phyloP scores from a whole-genome alignment of 192 early-diverging fungal species.

The Thamnidium elegans region DNA sequence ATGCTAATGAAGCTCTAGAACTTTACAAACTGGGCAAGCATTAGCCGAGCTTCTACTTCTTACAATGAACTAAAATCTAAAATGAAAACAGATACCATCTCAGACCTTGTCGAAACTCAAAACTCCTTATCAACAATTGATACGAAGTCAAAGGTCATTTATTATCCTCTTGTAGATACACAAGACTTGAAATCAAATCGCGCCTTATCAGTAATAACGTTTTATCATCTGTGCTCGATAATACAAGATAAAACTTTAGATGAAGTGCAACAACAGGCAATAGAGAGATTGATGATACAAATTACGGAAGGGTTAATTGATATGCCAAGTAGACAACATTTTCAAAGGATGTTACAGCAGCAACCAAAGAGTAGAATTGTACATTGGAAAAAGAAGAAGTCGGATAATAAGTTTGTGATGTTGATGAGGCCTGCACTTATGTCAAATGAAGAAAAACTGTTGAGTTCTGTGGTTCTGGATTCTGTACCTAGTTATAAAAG shows the following conservation, averaged over 20 bases:
- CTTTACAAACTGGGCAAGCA: conserved; percentile 7
- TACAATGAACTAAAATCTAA: conserved; percentile 1
- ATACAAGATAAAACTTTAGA: background rate
- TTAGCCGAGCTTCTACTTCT: background rate
- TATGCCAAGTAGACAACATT: background rate
- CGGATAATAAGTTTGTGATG: background rate
- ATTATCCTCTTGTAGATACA: conserved; percentile 9
- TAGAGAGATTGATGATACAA: conserved; percentile 11
- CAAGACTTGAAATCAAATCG: background rate
- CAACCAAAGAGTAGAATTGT: conserved; percentile 4
- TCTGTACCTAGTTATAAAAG: background rate
- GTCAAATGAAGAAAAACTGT: background rate
- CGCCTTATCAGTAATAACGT: background rate
- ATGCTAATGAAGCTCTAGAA: background rate
- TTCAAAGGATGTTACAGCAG: background rate
- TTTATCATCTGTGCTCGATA: background rate
- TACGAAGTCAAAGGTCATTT: background rate
- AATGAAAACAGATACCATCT: background rate
- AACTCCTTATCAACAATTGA: background rate
- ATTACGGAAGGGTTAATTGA: conserved; percentile 15
- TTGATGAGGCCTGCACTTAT: conserved; percentile 4
- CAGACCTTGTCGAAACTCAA: background rate
- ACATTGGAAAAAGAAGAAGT: conserved; percentile 11
- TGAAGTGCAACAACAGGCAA: background rate
- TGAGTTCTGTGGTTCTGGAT: background rate